A percentile compares a stretch with the other conserved stretches of the same genome.
These are phyloP conservation scores for Lactarius deliciosus DNA, from an alignment of 768 basidiomycete genomes.

Conservation along the genomic window DNA sequence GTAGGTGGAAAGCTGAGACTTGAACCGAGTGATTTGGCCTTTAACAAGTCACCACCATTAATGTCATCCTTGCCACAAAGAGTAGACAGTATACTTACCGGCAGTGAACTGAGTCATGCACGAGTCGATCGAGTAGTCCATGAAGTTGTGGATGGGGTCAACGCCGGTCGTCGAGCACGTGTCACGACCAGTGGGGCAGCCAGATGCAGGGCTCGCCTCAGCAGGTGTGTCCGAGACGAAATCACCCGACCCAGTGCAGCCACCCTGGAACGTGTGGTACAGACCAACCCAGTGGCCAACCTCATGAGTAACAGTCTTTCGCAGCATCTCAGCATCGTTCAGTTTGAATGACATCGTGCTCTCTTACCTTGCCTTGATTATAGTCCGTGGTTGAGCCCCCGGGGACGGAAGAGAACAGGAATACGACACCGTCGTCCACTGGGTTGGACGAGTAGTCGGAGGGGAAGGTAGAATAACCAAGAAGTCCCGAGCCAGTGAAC, in stretches of 20 bases:
- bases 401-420: constrained; percentile 38
- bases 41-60: background rate
- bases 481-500: constrained; percentile 44
- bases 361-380: constrained; percentile 37
- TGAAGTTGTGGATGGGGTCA: constrained; percentile 52
- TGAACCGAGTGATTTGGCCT: constrained; percentile 40
- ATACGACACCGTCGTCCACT: constrained; percentile 49
- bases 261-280: constrained; percentile 59
- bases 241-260: constrained; percentile 44
- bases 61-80: background rate
- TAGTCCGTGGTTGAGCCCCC: constrained; percentile 44
- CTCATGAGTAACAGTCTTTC: constrained; percentile 53
- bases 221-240: constrained; percentile 48
- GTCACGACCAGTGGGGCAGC: constrained; percentile 39
- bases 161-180: constrained; percentile 34
- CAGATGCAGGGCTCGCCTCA: constrained; percentile 43
- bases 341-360: background rate
- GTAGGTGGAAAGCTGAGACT: constrained; percentile 46
- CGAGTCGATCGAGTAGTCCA: constrained; percentile 53
- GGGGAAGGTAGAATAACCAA: constrained; percentile 59
- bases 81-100: constrained; percentile 33
- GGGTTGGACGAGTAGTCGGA: constrained; percentile 41
- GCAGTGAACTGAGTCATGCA: constrained; percentile 53
- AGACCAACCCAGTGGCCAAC: constrained; percentile 62
- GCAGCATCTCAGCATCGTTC: background rate